Percentiles rank a stretch among this genome's conserved stretches.
phyloP scores from a whole-genome alignment of 345 rosid species.

The Eucalyptus leucophloia region DNA sequence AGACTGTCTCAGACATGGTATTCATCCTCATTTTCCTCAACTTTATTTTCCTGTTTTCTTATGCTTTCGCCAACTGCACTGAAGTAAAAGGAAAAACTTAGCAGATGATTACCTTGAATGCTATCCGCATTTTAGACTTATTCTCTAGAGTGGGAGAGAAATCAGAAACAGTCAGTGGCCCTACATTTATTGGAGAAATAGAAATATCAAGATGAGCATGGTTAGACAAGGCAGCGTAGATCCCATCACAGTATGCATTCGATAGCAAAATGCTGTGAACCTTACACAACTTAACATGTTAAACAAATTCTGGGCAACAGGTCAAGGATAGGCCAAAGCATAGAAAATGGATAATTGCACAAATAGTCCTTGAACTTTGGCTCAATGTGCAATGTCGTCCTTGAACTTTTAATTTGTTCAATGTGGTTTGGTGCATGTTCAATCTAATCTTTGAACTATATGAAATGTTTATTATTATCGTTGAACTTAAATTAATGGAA shows the following conservation, averaged over 20 bases:
- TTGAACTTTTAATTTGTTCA: neutral
- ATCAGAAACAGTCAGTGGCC: constrained; percentile 39
- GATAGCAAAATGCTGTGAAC: neutral
- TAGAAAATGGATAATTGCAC: neutral
- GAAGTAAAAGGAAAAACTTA: neutral
- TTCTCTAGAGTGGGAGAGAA: constrained; percentile 10
- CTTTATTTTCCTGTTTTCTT: neutral
- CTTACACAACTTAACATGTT: neutral
- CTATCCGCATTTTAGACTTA: constrained; percentile 23
- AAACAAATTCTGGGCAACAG: neutral
- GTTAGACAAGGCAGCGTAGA: neutral
- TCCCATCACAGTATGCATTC: neutral
- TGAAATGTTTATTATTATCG: too few species aligned
- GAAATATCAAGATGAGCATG: neutral
- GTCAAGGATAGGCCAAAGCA: neutral
- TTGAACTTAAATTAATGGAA: too few species aligned
- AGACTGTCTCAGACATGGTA: neutral
- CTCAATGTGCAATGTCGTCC: neutral
- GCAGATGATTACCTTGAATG: constrained; percentile 23
- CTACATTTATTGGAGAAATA: constrained; percentile 5
- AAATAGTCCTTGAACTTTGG: neutral
- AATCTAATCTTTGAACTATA: neutral
- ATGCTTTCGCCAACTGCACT: neutral
- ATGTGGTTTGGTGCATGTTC: neutral
- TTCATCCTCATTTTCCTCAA: neutral